phyloP scores from a whole-genome alignment of 208 protist species.

The Trichomonas tenax region DNA sequence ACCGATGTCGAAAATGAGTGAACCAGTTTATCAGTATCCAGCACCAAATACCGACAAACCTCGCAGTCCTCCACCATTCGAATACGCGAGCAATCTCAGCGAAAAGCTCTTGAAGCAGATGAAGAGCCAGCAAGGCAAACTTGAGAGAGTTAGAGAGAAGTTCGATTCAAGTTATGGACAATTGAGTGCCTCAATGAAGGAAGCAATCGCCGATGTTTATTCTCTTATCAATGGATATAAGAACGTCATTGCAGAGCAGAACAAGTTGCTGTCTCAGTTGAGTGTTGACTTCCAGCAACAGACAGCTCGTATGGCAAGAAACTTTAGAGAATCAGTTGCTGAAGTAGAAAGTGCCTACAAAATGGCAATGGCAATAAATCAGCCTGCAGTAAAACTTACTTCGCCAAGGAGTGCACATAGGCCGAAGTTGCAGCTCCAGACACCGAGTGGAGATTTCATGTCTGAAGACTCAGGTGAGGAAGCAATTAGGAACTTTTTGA shows the following conservation, averaged over 20 bases:
- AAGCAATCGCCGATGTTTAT: not conserved
- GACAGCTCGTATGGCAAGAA: not conserved
- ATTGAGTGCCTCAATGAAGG: not conserved
- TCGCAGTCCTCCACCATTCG: not conserved
- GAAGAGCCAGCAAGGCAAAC: not conserved
- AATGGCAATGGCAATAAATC: not conserved
- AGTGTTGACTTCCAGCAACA: not conserved
- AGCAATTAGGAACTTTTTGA: not conserved
- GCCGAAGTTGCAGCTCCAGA: not conserved
- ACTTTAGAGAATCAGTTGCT: not conserved
- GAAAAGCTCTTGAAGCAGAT: not conserved
- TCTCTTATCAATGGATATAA: not conserved
- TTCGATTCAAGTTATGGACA: not conserved
- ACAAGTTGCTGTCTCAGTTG: not conserved
- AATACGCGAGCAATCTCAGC: not conserved
- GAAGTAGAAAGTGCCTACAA: not conserved
- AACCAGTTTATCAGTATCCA: not conserved
- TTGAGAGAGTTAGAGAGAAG: not conserved
- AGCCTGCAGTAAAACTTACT: not conserved
- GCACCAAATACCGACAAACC: not conserved
- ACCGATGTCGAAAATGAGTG: not conserved
- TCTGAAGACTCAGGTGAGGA: not conserved
- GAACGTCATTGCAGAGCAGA: not conserved
- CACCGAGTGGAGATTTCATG: not conserved
- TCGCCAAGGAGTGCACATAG: not conserved